A percentile compares a stretch with the other conserved stretches of the same genome.
Evolutionary conservation across 1,284 basidiomycete species (phyloP).

Genomic region (Fomitiporia mediterranea): DNA sequence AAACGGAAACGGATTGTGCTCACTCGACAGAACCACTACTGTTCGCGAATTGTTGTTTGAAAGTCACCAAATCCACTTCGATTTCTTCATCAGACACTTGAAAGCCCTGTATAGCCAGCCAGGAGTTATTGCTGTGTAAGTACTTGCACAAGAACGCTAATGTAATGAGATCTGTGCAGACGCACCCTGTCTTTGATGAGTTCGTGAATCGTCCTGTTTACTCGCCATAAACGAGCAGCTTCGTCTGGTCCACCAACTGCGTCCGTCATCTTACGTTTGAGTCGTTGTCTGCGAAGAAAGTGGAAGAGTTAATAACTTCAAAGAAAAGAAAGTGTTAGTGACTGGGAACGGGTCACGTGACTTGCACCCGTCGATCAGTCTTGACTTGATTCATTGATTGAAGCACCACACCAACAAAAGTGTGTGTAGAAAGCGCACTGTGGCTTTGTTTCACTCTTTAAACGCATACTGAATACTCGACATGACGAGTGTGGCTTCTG

Average conservation of each 20-base stretch:
- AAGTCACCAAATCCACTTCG: conserved; percentile 75
- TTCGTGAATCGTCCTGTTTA: conserved; percentile 96
- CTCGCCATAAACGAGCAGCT: conserved; percentile 87
- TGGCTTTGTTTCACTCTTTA: background rate
- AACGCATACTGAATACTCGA: background rate
- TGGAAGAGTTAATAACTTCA: conserved; percentile 13
- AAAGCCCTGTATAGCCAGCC: conserved; percentile 59
- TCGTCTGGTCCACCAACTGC: conserved; percentile 68
- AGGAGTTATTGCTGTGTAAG: background rate
- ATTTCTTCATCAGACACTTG: conserved; percentile 90
- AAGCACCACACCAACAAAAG: no score
- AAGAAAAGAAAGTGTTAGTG: conserved; percentile 11
- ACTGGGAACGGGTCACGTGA: background rate
- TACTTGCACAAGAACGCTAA: conserved; percentile 15
- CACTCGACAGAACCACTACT: conserved; percentile 64
- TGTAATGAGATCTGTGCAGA: conserved; percentile 10
- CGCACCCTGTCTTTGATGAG: conserved; percentile 88
- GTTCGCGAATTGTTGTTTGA: conserved; percentile 64
- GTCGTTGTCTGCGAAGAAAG: conserved; percentile 25
- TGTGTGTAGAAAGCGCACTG: background rate
- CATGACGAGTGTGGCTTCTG: conserved; percentile 8
- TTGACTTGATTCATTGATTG: no score
- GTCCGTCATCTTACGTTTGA: conserved; percentile 22
- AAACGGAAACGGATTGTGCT: no score
- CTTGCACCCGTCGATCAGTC: background rate